Evolutionary conservation across 257 asterid species (phyloP).

Genomic region (Nicotiana tomentosiformis): DNA sequence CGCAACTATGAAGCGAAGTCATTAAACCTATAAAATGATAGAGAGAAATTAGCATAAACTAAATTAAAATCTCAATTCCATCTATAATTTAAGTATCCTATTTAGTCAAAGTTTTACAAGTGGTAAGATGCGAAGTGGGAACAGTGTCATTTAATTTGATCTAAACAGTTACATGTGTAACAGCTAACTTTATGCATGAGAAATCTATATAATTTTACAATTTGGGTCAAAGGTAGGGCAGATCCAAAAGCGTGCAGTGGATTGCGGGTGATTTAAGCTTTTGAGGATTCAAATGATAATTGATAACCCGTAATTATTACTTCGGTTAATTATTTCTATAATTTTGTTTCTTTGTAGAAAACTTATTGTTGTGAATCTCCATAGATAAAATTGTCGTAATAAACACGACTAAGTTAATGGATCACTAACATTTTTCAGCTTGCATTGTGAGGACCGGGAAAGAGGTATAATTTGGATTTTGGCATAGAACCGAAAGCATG

Average conservation of each 20-base stretch:
- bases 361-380: background rate
- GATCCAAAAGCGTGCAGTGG: background rate
- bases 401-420: background rate
- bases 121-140: background rate
- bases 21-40: background rate
- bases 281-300: background rate
- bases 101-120: background rate
- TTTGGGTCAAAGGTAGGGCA: background rate
- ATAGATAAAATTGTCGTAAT: background rate
- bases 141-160: background rate
- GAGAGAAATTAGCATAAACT: background rate
- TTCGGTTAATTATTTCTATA: background rate
- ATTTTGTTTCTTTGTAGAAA: background rate
- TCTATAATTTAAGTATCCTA: background rate
- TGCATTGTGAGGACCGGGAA: background rate
- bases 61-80: background rate
- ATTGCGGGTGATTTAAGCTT: background rate
- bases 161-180: background rate
- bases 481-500: background rate
- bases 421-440: background rate
- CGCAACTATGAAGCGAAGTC: background rate
- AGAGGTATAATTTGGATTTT: too few relatives aligned
- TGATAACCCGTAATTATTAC: background rate
- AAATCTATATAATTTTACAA: background rate
- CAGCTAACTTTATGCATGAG: slow-evolving; percentile 3